A percentile compares a stretch with the other conserved stretches of the same genome.
Conservation (phyloP, 2,329 filamentous ascomycete species). For the Beauveria sp. region DNA sequence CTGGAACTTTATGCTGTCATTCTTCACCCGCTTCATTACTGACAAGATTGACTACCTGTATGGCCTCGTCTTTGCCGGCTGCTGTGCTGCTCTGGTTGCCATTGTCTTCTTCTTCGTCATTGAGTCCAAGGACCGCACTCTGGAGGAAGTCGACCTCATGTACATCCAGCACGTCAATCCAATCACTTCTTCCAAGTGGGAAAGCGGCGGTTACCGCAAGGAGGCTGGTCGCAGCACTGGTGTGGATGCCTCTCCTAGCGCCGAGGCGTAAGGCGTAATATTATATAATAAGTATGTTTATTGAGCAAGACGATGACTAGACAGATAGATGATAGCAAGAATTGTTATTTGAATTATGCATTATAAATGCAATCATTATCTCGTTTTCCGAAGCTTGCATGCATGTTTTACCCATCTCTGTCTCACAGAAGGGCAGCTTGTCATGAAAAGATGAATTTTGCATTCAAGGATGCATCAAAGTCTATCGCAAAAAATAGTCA, state of each 20-base stretch:
- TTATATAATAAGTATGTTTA: too few species aligned
- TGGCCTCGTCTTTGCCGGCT: constrained; percentile 64
- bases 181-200: constrained; percentile 34
- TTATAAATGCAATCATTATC: not conserved
- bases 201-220: constrained; percentile 11
- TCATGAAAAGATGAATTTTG: too few species aligned
- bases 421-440: too few species aligned
- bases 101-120: constrained; percentile 71
- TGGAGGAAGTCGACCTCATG: constrained; percentile 75
- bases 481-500: not conserved
- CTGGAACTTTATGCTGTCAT: constrained; percentile 55
- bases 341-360: not conserved
- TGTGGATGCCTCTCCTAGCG: not conserved
- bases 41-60: constrained; percentile 61
- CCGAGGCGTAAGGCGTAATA: not conserved
- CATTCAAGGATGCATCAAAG: not conserved
- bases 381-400: not conserved
- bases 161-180: constrained; percentile 50
- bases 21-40: constrained; percentile 65
- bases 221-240: not conserved
- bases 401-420: too few species aligned
- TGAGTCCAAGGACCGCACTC: constrained; percentile 61
- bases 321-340: not conserved
- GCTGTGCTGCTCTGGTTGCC: constrained; percentile 52
- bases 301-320: not conserved